Base-by-base conservation (phyloP, 2,329 filamentous ascomycete species). In the Colletotrichum plurivorum region DNA sequence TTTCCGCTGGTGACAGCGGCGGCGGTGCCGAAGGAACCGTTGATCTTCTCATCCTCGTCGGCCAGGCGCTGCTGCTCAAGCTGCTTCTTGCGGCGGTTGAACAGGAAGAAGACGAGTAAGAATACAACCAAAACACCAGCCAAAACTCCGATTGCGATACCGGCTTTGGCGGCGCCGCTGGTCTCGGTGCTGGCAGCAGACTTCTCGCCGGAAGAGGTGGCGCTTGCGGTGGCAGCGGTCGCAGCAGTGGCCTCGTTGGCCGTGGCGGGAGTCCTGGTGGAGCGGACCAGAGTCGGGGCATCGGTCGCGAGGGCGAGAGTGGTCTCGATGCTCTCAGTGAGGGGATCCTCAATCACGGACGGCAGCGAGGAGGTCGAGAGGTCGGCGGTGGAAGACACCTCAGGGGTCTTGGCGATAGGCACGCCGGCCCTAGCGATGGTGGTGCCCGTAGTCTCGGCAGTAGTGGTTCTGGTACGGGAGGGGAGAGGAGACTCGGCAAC, bases 121-220 rank as follows among this genome's bases (percentile, higher is more conserved):
- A 90, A 88, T 27, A 96, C 78, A 2, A 91, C 80, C 39, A 91
- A 88, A 27, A 97, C 74, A 56, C 88, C 89, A 7, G 92, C 84
- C 39, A 98, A 81, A 55, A 97, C 89, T 75, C 94, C 95, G 77
- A 98, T 90, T 6, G 92, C 94, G 71, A 98, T 88, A 69, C 96
- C 96, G 51, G 94, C 95, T 80, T 94, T 96, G 49, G 82, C 78
- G 46, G 71, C 60, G 49, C 63, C 31, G 68, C 72, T 73, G 57
- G 64, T 71, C 56, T 74, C 69, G 12, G 71, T 61, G 27, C 59
- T 71, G 8, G 75, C 71, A 13, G 76, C 53, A 13, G 76, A 54
- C 46, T 72, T 41, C 16, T 63, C 57, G 22, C 51, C 59, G 16
- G 54, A 25, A 36, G 60, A 45, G 9, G 72, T 46, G 3, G 57